Base-by-base conservation (phyloP, 768 basidiomycete genomes). In the Termitomyces sp. region DNA sequence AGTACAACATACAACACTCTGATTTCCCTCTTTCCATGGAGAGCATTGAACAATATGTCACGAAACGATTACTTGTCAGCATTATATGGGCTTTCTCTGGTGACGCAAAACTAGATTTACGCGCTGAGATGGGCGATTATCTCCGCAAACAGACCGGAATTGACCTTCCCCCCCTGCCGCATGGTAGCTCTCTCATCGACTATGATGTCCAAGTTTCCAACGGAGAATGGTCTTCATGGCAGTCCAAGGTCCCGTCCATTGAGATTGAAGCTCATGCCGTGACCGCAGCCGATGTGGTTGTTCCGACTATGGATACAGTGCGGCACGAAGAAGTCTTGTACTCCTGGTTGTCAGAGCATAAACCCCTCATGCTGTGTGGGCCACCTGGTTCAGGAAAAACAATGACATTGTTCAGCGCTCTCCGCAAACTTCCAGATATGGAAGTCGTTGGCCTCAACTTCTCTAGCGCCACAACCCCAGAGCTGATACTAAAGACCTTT, bases 371-470 rank as follows among this genome's bases (percentile, higher is more conserved):
- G 85, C 82, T 99, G 26, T 99, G 95, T 69, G 97, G 97, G 46
- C 97, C 97, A 65, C 97, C 97, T n/a, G 97, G 97, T 68, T 98
- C 97, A 22, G 97, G 97, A 24, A 99, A 99, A 76, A 99, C 97
- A 7, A 99, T 99, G 97, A 98, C 97, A 0, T 78, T 99, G 20
- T 98, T 99, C 76, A 97, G 94, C 64, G 97, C 97, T 10, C 81
- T 99, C 31, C 87, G 97, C 57, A 98, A 98, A 71, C 82, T 98
- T 39, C 95, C 97, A 2, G 94, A 98, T 72, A 94, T 99, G 88
- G 97, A 99, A 67, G 94, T 98, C 46, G 95, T 98, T 63, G 97
- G 97, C 47, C 85, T 99, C 64, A 99, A 99, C 74, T 99, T 99
- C 73, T 99, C 97, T 32, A 97, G 94, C 69, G 97, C 97, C 18